phyloP scores from a whole-genome alignment of 2,329 filamentous ascomycete species.

The Trichocomaceae sp. region DNA sequence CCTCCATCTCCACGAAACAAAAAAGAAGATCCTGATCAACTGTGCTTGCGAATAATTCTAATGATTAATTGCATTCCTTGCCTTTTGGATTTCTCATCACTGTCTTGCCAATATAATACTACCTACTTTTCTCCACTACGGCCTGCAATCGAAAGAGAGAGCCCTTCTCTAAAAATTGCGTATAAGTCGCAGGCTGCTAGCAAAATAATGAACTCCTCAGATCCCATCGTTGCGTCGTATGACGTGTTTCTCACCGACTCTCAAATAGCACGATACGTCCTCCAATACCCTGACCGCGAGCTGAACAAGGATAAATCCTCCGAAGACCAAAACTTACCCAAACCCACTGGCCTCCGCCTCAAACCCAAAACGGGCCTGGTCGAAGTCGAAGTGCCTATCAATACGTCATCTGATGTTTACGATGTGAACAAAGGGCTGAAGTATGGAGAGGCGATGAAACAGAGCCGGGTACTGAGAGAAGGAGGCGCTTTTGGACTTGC shows the following conservation, averaged over 20 bases:
- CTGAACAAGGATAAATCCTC: constrained; percentile 45
- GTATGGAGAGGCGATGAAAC: constrained; percentile 70
- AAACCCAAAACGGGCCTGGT: constrained; percentile 78
- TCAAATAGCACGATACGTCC: constrained; percentile 65
- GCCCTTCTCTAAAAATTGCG: neutral
- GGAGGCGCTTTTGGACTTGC: constrained; percentile 65
- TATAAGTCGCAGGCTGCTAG: neutral
- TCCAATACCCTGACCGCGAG: constrained; percentile 73
- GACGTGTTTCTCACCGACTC: constrained; percentile 77
- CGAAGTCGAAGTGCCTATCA: constrained; percentile 84
- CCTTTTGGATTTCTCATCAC: neutral
- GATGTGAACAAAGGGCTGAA: constrained; percentile 74
- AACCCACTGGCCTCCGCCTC: constrained; percentile 68
- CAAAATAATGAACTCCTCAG: constrained; percentile 34
- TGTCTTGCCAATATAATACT: neutral
- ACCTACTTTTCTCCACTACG: neutral
- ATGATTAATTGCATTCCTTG: neutral
- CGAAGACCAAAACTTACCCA: constrained; percentile 48
- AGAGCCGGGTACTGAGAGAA: constrained; percentile 46
- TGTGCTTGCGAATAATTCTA: neutral
- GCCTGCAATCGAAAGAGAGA: neutral
- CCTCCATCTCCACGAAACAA: neutral
- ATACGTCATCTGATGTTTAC: constrained; percentile 61
- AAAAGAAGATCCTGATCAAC: neutral
- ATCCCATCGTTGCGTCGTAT: constrained; percentile 70